Conservation (phyloP, 2,329 filamentous ascomycete species). For the Keithomyces neogunnii region DNA sequence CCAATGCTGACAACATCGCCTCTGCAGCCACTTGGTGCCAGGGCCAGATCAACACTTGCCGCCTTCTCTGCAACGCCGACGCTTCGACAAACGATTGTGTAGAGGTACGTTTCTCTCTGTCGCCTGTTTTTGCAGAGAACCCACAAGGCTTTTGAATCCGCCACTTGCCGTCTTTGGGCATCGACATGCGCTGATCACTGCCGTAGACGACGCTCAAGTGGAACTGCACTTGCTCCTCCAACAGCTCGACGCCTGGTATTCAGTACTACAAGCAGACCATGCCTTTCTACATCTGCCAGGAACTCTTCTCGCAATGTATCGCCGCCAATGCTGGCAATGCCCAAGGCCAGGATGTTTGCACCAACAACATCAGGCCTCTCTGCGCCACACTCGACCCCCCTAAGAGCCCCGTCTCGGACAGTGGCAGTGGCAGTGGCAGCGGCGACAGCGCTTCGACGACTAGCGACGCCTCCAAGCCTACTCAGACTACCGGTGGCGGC, state of each 20-base stretch:
- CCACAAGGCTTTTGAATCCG: neutral
- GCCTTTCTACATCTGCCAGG: slow-evolving; percentile 42
- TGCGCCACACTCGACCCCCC: slow-evolving; percentile 33
- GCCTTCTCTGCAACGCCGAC: slow-evolving; percentile 33
- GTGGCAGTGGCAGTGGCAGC: slow-evolving; percentile 13
- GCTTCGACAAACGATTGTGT: slow-evolving; percentile 35
- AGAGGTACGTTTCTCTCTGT: slow-evolving; percentile 28
- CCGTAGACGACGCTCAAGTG: slow-evolving; percentile 32
- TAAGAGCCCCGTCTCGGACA: slow-evolving; percentile 19
- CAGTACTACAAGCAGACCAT: slow-evolving; percentile 46
- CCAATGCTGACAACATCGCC: neutral
- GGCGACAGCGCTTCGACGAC: slow-evolving; percentile 14
- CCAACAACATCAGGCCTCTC: slow-evolving; percentile 33
- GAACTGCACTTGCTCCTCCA: slow-evolving; percentile 39
- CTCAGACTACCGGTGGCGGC: slow-evolving; percentile 13
- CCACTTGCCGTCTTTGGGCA: neutral
- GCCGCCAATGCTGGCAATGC: slow-evolving; percentile 29
- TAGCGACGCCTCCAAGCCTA: slow-evolving; percentile 15
- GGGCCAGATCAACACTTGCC: slow-evolving; percentile 42
- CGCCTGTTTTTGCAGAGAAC: neutral
- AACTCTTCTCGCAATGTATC: slow-evolving; percentile 41
- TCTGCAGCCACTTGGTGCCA: slow-evolving; percentile 41
- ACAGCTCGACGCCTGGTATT: slow-evolving; percentile 40
- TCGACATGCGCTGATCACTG: slow-evolving; percentile 1
- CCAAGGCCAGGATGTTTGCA: slow-evolving; percentile 39